Base-by-base conservation (phyloP, 129 eudicot species). In the Centella asiatica region DNA sequence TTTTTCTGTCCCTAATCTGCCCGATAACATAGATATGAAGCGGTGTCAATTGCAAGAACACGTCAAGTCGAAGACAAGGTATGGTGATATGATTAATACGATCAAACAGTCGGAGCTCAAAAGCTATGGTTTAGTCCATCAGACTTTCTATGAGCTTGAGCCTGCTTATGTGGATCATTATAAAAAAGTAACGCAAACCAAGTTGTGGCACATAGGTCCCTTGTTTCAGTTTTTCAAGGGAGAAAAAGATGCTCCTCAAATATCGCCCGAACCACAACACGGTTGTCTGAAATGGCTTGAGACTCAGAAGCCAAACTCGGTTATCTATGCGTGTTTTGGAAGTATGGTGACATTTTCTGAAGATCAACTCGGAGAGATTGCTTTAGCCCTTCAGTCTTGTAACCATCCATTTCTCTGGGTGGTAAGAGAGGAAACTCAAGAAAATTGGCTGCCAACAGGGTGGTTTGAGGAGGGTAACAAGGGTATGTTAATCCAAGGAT, bases 131-230 rank as follows among this genome's bases (percentile, higher is more conserved):
- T 33, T 69, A 54, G 22, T 78, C 3, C 53, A 59, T 26, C 60
- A 65, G 42, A 79, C 69, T 57, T 60, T 70, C 27, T 52, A 60
- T 12, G 80, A 79, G 23, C 45, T 73, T 19, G 80, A 76, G 56
- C 57, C 61, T 24, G 63, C 26, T 51, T 80, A 72, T 36, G 78
- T 72, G 1, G 78, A 80, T 4, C 56, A 66, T 49, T 75, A 53
- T 32, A 37, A 26, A 37, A 46, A 67, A 19, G 54, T 62, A 7
- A 57, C 42, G 44, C 65, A 66, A 18, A 20, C 19, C 13, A 80
- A 52, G 48, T 23, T 70, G 3, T 80, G 85, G 85, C 62, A 52
- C 34, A 63, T 80, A 0, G 81, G 78, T 7, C 81, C 77, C 55
- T 31, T 34, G 60, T 60, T 51, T 64, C 64, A 17, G 63, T 55